Conservation (phyloP, 2,329 filamentous ascomycete species). For the Thelonectria discophora region DNA sequence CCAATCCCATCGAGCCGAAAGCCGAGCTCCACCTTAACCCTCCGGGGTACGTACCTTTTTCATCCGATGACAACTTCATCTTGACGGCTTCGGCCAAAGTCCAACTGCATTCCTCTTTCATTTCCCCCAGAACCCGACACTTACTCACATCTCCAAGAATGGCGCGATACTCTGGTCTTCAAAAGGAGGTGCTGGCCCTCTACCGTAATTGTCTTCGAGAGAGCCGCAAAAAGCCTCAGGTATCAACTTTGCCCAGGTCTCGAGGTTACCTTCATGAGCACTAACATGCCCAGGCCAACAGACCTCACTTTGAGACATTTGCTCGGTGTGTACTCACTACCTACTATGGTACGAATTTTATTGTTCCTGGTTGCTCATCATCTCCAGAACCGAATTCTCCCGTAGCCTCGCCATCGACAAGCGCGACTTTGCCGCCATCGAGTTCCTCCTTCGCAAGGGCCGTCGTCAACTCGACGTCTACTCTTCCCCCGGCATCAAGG, state of each 20-base stretch:
- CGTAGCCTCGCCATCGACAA: slow-evolving; percentile 75
- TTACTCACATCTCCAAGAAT: slow-evolving; percentile 13
- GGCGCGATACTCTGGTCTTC: slow-evolving; percentile 77
- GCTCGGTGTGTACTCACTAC: slow-evolving; percentile 61
- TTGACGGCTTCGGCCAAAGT: not conserved
- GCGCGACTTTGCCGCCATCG: slow-evolving; percentile 86
- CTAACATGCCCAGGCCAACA: slow-evolving; percentile 56
- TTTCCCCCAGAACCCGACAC: not conserved
- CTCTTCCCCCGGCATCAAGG: slow-evolving; percentile 80
- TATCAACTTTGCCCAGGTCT: slow-evolving; percentile 46
- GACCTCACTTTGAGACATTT: slow-evolving; percentile 70
- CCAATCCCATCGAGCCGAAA: slow-evolving; percentile 14
- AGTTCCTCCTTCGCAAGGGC: slow-evolving; percentile 85
- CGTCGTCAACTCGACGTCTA: slow-evolving; percentile 83
- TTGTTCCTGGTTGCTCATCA: not conserved
- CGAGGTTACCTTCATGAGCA: not conserved
- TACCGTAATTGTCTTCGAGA: slow-evolving; percentile 89
- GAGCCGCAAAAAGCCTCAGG: slow-evolving; percentile 80
- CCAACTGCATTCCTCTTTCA: not conserved
- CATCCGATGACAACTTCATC: not conserved
- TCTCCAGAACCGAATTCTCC: slow-evolving; percentile 76
- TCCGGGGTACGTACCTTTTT: not conserved
- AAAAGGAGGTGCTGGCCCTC: slow-evolving; percentile 84
- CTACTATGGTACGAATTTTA: too few relatives aligned
- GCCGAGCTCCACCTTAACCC: slow-evolving; percentile 20